A percentile compares a stretch with the other conserved stretches of the same genome.
Evolutionary conservation across 202 grass and related monocot species (phyloP).

Genomic region (Carex arenaria): DNA sequence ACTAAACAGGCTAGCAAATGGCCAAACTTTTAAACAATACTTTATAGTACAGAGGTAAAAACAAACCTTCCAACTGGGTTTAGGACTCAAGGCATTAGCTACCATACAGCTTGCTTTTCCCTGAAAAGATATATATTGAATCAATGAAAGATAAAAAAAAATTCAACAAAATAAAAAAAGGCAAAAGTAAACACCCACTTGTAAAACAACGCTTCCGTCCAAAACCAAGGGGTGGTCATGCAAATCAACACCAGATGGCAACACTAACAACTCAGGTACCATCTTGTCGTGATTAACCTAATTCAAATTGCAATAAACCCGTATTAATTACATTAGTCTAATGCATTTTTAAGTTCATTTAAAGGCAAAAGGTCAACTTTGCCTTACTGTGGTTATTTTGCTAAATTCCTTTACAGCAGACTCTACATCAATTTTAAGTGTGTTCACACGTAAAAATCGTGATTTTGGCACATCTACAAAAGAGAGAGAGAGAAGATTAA

Average conservation of each 20-base stretch:
- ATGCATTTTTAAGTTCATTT: neutral
- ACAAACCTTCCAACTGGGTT: constrained; percentile 87
- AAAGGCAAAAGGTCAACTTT: neutral
- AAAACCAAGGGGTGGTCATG: constrained; percentile 76
- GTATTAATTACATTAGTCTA: constrained; percentile 8
- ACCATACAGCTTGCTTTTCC: constrained; percentile 96
- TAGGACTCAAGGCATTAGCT: constrained; percentile 63
- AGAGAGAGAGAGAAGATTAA: constrained; percentile 23
- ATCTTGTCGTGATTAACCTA: constrained; percentile 65
- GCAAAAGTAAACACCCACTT: constrained; percentile 37
- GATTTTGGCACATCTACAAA: constrained; percentile 60
- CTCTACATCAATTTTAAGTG: constrained; percentile 56
- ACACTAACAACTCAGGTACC: constrained; percentile 65
- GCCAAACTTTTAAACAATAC: neutral
- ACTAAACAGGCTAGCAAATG: neutral
- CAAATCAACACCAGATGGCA: constrained; percentile 70
- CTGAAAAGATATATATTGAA: constrained; percentile 39
- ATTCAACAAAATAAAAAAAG: neutral
- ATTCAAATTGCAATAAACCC: constrained; percentile 14
- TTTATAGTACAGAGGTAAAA: neutral
- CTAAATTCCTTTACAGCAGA: constrained; percentile 61
- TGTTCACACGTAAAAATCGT: constrained; percentile 79
- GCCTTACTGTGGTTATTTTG: constrained; percentile 54
- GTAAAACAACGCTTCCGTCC: constrained; percentile 66
- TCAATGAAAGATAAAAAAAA: neutral